phyloP scores from a whole-genome alignment of 2,329 filamentous ascomycete genomes.

The Colletotrichum kahawae region DNA sequence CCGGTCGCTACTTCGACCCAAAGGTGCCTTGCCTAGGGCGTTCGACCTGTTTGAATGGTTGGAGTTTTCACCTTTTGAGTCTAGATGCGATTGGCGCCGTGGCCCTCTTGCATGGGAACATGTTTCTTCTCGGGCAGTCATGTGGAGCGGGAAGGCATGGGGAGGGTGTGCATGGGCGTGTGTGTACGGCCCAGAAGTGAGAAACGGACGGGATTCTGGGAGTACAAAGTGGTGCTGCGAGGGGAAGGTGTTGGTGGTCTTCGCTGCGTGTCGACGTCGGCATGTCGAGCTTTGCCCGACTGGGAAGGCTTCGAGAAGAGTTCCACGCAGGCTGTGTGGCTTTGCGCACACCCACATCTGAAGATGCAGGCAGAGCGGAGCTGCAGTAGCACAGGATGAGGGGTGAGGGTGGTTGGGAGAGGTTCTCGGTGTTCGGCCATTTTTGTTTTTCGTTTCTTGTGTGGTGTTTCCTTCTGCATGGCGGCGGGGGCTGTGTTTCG shows the following conservation, averaged over 20 bases:
- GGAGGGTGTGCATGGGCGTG: not conserved
- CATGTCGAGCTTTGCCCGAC: not conserved
- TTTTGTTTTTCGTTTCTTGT: not conserved
- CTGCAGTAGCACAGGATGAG: not conserved
- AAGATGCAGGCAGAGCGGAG: not conserved
- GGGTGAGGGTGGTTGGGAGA: not conserved
- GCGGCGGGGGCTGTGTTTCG: conserved; percentile 2
- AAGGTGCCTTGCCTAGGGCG: not conserved
- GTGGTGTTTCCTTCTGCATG: conserved; percentile 4
- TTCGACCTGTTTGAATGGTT: not conserved
- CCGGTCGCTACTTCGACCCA: not conserved
- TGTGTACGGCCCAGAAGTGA: not conserved
- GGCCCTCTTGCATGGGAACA: not conserved
- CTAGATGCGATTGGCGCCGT: not conserved
- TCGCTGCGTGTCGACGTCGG: not conserved
- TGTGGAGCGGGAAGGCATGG: conserved; percentile 7
- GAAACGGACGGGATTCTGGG: not conserved
- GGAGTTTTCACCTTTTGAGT: not conserved
- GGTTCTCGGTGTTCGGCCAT: not conserved
- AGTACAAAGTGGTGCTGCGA: not conserved
- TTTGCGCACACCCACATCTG: conserved; percentile 13
- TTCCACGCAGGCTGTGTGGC: conserved; percentile 16
- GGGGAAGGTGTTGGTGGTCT: not conserved
- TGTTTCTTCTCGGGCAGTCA: conserved; percentile 3
- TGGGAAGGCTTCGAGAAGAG: conserved; percentile 18